Conservation (phyloP, 75 land plant species). For the Cupressus sempervirens region DNA sequence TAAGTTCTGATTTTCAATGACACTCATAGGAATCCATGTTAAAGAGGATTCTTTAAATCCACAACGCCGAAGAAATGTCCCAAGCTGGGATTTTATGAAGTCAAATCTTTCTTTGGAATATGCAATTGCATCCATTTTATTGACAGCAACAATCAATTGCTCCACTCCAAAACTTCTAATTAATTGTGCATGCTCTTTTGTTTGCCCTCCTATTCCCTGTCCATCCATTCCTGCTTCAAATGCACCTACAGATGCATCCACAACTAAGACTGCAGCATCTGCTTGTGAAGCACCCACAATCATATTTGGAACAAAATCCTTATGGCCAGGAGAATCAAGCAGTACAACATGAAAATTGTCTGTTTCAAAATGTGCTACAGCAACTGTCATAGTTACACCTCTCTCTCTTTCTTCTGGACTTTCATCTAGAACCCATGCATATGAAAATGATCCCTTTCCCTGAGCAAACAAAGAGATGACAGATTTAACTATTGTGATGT, state of each 20-base stretch:
- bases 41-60: conserved; percentile 75
- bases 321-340: conserved; percentile 97
- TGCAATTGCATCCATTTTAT: conserved; percentile 87
- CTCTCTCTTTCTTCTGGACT: conserved; percentile 93
- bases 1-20: conserved; percentile 85
- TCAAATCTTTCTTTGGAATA: conserved; percentile 88
- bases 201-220: conserved; percentile 73
- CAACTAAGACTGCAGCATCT: conserved; percentile 94
- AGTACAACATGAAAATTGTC: conserved; percentile 71
- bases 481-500: background rate
- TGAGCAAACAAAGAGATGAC: conserved; percentile 34
- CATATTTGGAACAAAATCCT: conserved; percentile 98
- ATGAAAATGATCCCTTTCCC: conserved; percentile 98
- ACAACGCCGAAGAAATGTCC: conserved; percentile 72
- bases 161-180: conserved; percentile 94
- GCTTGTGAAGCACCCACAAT: conserved; percentile 98
- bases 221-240: conserved; percentile 94
- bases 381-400: conserved; percentile 97
- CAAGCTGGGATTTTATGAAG: conserved; percentile 56
- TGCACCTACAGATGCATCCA: conserved; percentile 89
- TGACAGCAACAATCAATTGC: conserved; percentile 84
- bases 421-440: conserved; percentile 98
- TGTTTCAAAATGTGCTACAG: conserved; percentile 87
- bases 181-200: conserved; percentile 90
- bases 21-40: conserved; percentile 86